These are phyloP conservation scores for Verbascum thapsus DNA, from an alignment of 257 asterid genomes.

Conservation along the genomic window DNA sequence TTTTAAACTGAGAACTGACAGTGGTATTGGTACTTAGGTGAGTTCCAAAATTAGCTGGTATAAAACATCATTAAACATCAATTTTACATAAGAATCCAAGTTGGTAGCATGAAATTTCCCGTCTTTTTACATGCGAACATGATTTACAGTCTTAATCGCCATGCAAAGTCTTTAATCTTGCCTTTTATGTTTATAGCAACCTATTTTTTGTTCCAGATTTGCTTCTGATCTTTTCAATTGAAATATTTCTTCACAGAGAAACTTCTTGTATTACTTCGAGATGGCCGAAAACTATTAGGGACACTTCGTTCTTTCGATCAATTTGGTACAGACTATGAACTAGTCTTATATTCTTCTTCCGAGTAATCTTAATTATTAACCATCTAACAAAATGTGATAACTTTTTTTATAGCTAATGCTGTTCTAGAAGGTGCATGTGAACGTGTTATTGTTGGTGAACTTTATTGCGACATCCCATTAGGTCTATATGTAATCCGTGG, in stretches of 20 bases:
- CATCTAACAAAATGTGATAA: conserved; percentile 29
- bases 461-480: conserved; percentile 86
- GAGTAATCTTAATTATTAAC: background rate
- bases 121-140: too few relatives aligned
- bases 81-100: too few relatives aligned
- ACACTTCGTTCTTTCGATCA: conserved; percentile 82
- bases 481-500: conserved; percentile 94
- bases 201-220: background rate
- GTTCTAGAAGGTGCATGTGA: conserved; percentile 98
- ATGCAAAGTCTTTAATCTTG: background rate
- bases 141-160: too few relatives aligned
- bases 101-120: too few relatives aligned
- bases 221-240: conserved; percentile 9
- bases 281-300: conserved; percentile 75
- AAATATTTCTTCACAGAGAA: conserved; percentile 47
- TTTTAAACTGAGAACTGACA: background rate
- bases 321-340: conserved; percentile 53
- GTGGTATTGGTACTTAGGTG: background rate
- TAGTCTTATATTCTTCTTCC: conserved; percentile 9
- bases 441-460: conserved; percentile 89
- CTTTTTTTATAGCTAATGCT: conserved; percentile 69
- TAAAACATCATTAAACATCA: too few relatives aligned
- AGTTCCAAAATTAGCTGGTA: too few relatives aligned
- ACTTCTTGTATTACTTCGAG: conserved; percentile 75
- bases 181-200: background rate